Evolutionary conservation across 2,329 filamentous ascomycete species (phyloP).

Genomic region (Paecilomyces sp.): DNA sequence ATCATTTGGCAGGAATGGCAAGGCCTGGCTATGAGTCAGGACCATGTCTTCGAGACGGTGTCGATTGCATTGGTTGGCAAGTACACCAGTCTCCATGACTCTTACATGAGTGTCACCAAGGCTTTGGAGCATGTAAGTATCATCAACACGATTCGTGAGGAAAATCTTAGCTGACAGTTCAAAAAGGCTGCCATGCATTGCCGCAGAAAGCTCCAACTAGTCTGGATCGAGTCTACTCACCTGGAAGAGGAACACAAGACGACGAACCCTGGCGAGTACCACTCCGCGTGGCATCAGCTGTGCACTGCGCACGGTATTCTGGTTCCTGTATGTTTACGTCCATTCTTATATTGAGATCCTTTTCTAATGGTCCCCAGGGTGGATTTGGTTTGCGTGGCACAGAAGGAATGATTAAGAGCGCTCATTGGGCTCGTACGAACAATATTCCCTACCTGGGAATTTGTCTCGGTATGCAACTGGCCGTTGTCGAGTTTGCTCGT

Average conservation of each 20-base stretch:
- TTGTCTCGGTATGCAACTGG: slow-evolving; percentile 87
- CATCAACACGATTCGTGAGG: neutral
- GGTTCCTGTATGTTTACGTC: slow-evolving; percentile 41
- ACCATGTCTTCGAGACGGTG: slow-evolving; percentile 61
- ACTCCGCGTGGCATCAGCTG: slow-evolving; percentile 37
- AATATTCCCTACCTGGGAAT: slow-evolving; percentile 80
- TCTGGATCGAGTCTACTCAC: slow-evolving; percentile 78
- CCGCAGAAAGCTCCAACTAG: slow-evolving; percentile 67
- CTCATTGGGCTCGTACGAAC: slow-evolving; percentile 79
- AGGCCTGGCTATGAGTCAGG: slow-evolving; percentile 58
- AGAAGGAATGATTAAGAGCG: slow-evolving; percentile 82
- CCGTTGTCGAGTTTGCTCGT: slow-evolving; percentile 81
- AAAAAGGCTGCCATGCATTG: slow-evolving; percentile 65
- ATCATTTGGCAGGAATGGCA: slow-evolving; percentile 76
- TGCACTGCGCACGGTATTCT: slow-evolving; percentile 55
- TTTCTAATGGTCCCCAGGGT: slow-evolving; percentile 17
- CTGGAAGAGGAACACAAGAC: slow-evolving; percentile 62
- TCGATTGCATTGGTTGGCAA: slow-evolving; percentile 87
- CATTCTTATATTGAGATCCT: neutral
- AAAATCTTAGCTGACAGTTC: neutral
- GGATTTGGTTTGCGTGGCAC: slow-evolving; percentile 78
- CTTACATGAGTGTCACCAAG: slow-evolving; percentile 78
- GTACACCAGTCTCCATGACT: slow-evolving; percentile 77
- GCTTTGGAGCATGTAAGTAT: slow-evolving; percentile 69
- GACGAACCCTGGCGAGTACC: slow-evolving; percentile 62